Percentiles rank a stretch among this genome's conserved stretches.
Conservation (phyloP, 2,329 filamentous ascomycete species). For the Graphilbum sp. region DNA sequence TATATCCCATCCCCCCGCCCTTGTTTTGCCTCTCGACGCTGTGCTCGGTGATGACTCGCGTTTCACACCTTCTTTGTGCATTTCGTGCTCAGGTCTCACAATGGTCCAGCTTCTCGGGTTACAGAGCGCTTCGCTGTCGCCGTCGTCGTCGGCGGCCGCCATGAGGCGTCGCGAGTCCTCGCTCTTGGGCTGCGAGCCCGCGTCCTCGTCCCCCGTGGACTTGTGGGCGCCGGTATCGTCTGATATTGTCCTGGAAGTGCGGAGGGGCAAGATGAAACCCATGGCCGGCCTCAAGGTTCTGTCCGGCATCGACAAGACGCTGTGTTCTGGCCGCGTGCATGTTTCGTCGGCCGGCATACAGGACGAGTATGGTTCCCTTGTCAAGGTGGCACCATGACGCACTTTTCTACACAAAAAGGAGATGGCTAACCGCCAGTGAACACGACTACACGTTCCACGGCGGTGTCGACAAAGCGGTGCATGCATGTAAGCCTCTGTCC, state of each 20-base stretch:
- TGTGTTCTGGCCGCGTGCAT: constrained; percentile 25
- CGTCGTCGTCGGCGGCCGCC: no score
- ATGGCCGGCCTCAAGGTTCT: constrained; percentile 32
- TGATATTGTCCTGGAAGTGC: constrained; percentile 38
- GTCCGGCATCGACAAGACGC: constrained; percentile 40
- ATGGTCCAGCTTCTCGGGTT: no score
- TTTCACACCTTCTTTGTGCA: no score
- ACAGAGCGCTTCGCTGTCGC: no score
- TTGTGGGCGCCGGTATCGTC: constrained; percentile 21
- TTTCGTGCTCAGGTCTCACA: no score
- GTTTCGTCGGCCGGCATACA: constrained; percentile 34
- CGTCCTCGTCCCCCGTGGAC: no score
- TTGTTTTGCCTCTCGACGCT: no score
- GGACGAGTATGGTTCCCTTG: constrained; percentile 21
- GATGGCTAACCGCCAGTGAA: constrained; percentile 18
- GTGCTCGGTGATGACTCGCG: no score
- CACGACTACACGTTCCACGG: constrained; percentile 47
- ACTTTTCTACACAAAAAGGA: no score
- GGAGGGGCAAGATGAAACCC: constrained; percentile 38
- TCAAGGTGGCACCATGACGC: background rate
- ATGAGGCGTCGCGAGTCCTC: no score
- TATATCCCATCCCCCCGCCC: no score
- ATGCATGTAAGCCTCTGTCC: constrained; percentile 39
- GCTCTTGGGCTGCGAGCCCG: no score
- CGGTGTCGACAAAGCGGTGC: constrained; percentile 45